phyloP scores from a whole-genome alignment of 176 grass and related monocot species.

The Avena insularis region DNA sequence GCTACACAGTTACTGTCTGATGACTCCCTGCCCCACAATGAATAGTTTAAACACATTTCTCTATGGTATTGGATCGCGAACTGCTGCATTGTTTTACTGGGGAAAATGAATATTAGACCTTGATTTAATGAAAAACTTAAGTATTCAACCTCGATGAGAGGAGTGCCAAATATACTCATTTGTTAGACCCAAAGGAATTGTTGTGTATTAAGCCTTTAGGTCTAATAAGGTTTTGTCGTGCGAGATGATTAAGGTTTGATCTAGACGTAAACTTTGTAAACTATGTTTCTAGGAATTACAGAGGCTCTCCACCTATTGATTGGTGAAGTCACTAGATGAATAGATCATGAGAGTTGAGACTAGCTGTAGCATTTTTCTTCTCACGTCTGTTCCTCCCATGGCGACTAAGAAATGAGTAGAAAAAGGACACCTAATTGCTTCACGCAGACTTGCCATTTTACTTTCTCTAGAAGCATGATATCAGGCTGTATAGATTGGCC shows the following conservation, averaged over 20 bases:
- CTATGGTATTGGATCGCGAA: background rate
- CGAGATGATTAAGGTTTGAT: background rate
- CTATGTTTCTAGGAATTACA: background rate
- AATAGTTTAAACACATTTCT: no score
- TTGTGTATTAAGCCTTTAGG: background rate
- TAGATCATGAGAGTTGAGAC: slow-evolving; percentile 3
- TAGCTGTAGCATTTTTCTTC: background rate
- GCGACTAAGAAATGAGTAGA: background rate
- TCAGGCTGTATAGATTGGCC: background rate
- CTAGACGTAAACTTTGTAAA: slow-evolving; percentile 8
- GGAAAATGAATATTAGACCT: background rate
- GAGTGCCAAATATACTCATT: background rate
- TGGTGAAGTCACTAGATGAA: slow-evolving; percentile 16
- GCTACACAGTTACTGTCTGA: no score
- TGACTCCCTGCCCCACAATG: background rate
- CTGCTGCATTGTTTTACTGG: background rate
- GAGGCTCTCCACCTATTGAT: background rate
- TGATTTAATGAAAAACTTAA: background rate
- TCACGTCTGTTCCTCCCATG: background rate
- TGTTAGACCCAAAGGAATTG: background rate
- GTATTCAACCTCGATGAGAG: background rate
- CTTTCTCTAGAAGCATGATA: slow-evolving; percentile 13
- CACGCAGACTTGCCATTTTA: background rate
- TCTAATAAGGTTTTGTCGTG: background rate
- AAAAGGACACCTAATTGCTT: background rate